Conservation (phyloP, 306 rosid species). For the Morella rubra region DNA sequence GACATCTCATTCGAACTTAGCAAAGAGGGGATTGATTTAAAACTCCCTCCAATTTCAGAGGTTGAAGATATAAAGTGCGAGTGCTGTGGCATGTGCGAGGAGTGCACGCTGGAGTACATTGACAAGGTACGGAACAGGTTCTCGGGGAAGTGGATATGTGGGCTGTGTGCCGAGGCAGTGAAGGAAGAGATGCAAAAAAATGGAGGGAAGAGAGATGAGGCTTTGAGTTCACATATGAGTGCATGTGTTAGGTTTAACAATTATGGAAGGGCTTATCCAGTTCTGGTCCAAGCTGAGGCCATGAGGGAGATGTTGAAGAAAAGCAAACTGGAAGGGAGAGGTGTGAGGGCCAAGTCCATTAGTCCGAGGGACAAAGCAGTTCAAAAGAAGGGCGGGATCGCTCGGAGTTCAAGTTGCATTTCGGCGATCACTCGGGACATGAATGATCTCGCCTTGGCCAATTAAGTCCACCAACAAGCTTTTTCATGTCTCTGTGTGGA, state of each 20-base stretch:
- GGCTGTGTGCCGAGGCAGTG: conserved; percentile 85
- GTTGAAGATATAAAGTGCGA: conserved; percentile 83
- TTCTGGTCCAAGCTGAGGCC: conserved; percentile 81
- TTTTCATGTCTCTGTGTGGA: not conserved
- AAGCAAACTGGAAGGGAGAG: conserved; percentile 54
- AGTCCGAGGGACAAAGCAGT: conserved; percentile 70
- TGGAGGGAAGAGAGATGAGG: conserved; percentile 78
- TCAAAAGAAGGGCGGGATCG: conserved; percentile 55
- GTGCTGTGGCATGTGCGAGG: conserved; percentile 95
- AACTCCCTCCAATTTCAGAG: conserved; percentile 67
- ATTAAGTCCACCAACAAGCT: conserved; percentile 13
- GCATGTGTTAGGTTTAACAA: conserved; percentile 88
- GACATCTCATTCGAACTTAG: conserved; percentile 71
- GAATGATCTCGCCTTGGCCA: conserved; percentile 45
- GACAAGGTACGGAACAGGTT: conserved; percentile 60
- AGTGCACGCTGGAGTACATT: conserved; percentile 86
- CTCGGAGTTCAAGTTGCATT: conserved; percentile 92
- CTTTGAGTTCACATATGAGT: conserved; percentile 62
- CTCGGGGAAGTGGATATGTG: conserved; percentile 77
- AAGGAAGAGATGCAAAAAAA: conserved; percentile 82
- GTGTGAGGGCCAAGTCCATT: conserved; percentile 62
- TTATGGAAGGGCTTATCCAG: conserved; percentile 79
- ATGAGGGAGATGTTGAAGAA: conserved; percentile 92
- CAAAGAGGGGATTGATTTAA: conserved; percentile 38
- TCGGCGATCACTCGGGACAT: conserved; percentile 75